Percentiles rank a stretch among this genome's conserved stretches.
Evolutionary conservation across 2,329 filamentous ascomycete genomes (phyloP).

Genomic region (Fusarium torulosum): DNA sequence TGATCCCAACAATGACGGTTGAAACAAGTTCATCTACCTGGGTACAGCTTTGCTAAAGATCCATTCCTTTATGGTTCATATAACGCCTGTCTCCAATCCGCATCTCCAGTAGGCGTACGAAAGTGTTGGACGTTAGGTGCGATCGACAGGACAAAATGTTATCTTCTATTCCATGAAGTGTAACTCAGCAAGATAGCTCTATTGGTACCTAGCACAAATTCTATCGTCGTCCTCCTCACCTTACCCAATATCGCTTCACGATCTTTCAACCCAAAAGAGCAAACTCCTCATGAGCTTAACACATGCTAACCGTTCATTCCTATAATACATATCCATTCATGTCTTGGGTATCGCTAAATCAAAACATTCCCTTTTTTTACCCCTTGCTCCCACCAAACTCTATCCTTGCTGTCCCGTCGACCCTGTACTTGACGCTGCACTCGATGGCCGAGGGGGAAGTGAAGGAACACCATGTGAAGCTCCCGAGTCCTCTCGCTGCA

Average conservation of each 20-base stretch:
- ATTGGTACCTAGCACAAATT: too few species aligned
- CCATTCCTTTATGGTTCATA: too few species aligned
- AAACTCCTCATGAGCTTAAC: neutral
- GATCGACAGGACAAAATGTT: too few species aligned
- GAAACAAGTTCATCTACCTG: too few species aligned
- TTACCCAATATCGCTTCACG: neutral
- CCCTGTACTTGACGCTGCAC: constrained; percentile 59
- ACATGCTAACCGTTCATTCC: constrained; percentile 27
- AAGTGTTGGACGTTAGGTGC: too few species aligned
- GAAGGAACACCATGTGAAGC: constrained; percentile 46
- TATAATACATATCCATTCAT: constrained; percentile 46
- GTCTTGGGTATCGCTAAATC: constrained; percentile 50
- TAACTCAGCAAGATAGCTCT: too few species aligned
- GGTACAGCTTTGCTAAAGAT: too few species aligned
- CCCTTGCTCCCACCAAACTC: neutral
- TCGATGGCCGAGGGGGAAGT: constrained; percentile 54
- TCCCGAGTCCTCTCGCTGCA: constrained; percentile 55
- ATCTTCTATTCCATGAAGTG: too few species aligned
- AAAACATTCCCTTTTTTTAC: constrained; percentile 38
- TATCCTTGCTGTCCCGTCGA: constrained; percentile 55
- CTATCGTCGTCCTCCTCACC: too few species aligned
- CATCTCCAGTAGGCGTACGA: too few species aligned
- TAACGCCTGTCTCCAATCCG: too few species aligned
- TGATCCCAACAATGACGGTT: too few species aligned
- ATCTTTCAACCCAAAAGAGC: neutral